Percentiles rank a stretch among this genome's conserved stretches.
Evolutionary conservation across 768 basidiomycete genomes (phyloP).

Genomic region (Termitomyces sp.): DNA sequence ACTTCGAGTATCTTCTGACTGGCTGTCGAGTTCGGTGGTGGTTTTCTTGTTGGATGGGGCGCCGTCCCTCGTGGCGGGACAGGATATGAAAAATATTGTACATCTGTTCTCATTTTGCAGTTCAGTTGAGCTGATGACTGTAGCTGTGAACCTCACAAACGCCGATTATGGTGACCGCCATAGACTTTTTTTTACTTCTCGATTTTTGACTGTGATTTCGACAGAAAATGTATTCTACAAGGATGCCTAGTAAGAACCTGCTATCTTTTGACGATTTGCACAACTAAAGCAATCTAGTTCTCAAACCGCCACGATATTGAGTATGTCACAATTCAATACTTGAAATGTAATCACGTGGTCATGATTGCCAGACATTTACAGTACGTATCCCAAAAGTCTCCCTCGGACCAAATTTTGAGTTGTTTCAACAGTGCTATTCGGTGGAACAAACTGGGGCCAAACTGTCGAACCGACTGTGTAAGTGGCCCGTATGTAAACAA

Average conservation of each 20-base stretch:
- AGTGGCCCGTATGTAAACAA: slow-evolving; percentile 1
- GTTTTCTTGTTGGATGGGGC: slow-evolving; percentile 42
- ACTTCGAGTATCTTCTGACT: not conserved
- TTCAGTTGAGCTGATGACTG: not conserved
- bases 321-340: slow-evolving; percentile 22
- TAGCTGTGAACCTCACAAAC: slow-evolving; percentile 35
- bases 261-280: not conserved
- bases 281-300: slow-evolving; percentile 19
- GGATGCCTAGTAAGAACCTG: slow-evolving; percentile 37
- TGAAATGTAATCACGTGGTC: not conserved
- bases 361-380: slow-evolving; percentile 37
- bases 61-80: slow-evolving; percentile 36
- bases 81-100: slow-evolving; percentile 46
- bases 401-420: not conserved
- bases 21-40: slow-evolving; percentile 39
- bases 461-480: slow-evolving; percentile 50
- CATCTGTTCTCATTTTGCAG: slow-evolving; percentile 8
- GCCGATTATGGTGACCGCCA: slow-evolving; percentile 32
- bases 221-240: slow-evolving; percentile 49
- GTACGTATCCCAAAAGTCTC: slow-evolving; percentile 19
- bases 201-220: not conserved
- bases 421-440: slow-evolving; percentile 41
- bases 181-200: not conserved
- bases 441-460: slow-evolving; percentile 62
- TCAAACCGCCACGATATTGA: slow-evolving; percentile 47